Evolutionary conservation across 2,329 filamentous ascomycete genomes (phyloP).

Genomic region (Neonectria magnoliae): DNA sequence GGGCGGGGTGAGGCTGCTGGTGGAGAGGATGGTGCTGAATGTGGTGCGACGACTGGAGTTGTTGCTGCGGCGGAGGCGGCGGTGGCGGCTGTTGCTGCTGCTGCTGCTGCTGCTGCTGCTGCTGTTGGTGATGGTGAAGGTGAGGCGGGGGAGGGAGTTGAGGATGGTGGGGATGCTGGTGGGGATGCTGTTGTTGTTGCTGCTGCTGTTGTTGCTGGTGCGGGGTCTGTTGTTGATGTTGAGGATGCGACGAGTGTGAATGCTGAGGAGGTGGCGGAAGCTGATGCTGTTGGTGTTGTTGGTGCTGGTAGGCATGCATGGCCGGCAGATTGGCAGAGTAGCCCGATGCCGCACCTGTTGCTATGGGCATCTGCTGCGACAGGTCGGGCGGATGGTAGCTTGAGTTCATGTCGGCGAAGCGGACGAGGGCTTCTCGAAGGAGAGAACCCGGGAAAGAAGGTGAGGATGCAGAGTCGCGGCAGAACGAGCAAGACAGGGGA

Average conservation of each 20-base stretch:
- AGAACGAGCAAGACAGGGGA: neutral
- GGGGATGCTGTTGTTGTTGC: slow-evolving; percentile 23
- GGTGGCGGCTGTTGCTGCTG: slow-evolving; percentile 20
- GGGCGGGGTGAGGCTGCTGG: slow-evolving; percentile 39
- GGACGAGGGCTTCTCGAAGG: neutral
- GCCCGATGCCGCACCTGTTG: slow-evolving; percentile 29
- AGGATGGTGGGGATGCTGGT: slow-evolving; percentile 24
- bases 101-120: slow-evolving; percentile 26
- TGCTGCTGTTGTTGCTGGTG: slow-evolving; percentile 17
- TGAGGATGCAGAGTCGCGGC: neutral
- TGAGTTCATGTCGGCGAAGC: slow-evolving; percentile 42
- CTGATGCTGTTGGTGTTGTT: slow-evolving; percentile 36
- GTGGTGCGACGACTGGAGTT: slow-evolving; percentile 7
- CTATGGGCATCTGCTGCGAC: slow-evolving; percentile 46
- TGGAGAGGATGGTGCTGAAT: slow-evolving; percentile 37
- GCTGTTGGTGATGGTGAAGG: slow-evolving; percentile 33
- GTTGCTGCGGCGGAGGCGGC: slow-evolving; percentile 24
- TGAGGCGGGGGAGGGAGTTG: slow-evolving; percentile 20
- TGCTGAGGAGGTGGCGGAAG: slow-evolving; percentile 36
- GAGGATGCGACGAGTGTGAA: slow-evolving; percentile 29
- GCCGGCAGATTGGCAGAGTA: slow-evolving; percentile 39
- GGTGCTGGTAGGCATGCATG: slow-evolving; percentile 37
- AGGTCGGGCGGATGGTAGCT: slow-evolving; percentile 45
- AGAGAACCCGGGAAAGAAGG: neutral
- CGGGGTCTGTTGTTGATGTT: slow-evolving; percentile 20